phyloP scores from a whole-genome alignment of 805 yeast species.

The Candida montana region DNA sequence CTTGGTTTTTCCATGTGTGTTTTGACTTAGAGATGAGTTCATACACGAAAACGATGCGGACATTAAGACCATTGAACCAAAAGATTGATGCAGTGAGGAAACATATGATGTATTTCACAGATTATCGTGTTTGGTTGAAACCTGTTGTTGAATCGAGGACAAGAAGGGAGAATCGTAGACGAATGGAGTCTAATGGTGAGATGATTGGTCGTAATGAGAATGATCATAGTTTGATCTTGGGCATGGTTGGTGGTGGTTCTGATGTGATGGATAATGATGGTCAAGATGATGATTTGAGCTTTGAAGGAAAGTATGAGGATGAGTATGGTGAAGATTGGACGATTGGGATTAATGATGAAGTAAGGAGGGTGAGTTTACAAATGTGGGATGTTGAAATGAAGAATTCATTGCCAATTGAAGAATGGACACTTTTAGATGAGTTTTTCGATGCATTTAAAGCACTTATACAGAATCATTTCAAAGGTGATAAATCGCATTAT shows the following conservation, averaged over 20 bases:
- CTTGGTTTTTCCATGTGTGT: neutral
- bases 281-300: constrained; percentile 1
- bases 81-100: constrained; percentile 9
- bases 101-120: neutral
- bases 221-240: constrained; percentile 10
- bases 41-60: constrained; percentile 8
- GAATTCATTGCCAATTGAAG: constrained; percentile 1
- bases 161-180: too few species aligned
- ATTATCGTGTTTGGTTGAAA: neutral
- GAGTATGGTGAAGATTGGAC: neutral
- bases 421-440: constrained; percentile 5
- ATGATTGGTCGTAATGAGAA: too few species aligned
- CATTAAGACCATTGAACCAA: constrained; percentile 14
- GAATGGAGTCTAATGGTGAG: too few species aligned
- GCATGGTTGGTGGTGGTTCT: neutral
- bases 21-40: neutral
- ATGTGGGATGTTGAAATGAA: constrained; percentile 1
- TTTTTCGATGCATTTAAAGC: constrained; percentile 1
- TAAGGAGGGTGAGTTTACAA: neutral
- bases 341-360: neutral
- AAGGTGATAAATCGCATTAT: neutral
- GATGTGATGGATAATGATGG: constrained; percentile 4
- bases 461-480: neutral
- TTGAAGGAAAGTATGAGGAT: constrained; percentile 1
- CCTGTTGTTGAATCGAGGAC: too few species aligned